Evolutionary conservation across 1,284 basidiomycete species (phyloP).

Genomic region (Ustilago cynodontis): DNA sequence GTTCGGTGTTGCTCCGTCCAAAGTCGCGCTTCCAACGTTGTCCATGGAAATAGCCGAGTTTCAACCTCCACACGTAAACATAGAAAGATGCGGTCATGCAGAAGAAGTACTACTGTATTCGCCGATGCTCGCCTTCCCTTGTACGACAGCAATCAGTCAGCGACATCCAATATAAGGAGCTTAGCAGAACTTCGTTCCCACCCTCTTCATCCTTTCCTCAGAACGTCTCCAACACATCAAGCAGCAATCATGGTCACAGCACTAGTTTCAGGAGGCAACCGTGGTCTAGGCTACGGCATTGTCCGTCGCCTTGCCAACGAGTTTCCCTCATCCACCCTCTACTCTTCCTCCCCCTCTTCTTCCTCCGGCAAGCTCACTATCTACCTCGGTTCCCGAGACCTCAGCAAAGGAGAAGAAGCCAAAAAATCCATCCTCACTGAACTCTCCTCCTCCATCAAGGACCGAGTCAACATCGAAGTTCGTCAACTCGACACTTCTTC

Average conservation of each 20-base stretch:
- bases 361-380: constrained; percentile 57
- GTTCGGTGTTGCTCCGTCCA: background rate
- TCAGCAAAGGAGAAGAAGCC: constrained; percentile 57
- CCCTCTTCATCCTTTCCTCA: background rate
- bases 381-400: constrained; percentile 61
- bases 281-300: constrained; percentile 56
- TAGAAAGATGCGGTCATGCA: too few species aligned
- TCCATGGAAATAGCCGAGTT: constrained; percentile 1
- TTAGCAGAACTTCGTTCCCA: background rate
- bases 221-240: background rate
- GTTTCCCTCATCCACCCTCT: constrained; percentile 47
- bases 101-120: too few species aligned
- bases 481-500: constrained; percentile 44
- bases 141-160: constrained; percentile 7
- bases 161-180: background rate
- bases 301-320: constrained; percentile 57
- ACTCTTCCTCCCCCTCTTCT: constrained; percentile 28
- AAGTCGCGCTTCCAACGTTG: background rate
- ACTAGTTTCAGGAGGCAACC: constrained; percentile 52
- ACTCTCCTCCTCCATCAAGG: constrained; percentile 33
- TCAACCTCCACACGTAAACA: constrained; percentile 12
- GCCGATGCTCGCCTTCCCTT: background rate
- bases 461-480: constrained; percentile 42
- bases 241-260: constrained; percentile 41
- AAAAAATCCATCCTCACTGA: constrained; percentile 50